Percentiles rank a stretch among this genome's conserved stretches.
Conservation (phyloP, 768 basidiomycete genomes). For the Trametes punicea region DNA sequence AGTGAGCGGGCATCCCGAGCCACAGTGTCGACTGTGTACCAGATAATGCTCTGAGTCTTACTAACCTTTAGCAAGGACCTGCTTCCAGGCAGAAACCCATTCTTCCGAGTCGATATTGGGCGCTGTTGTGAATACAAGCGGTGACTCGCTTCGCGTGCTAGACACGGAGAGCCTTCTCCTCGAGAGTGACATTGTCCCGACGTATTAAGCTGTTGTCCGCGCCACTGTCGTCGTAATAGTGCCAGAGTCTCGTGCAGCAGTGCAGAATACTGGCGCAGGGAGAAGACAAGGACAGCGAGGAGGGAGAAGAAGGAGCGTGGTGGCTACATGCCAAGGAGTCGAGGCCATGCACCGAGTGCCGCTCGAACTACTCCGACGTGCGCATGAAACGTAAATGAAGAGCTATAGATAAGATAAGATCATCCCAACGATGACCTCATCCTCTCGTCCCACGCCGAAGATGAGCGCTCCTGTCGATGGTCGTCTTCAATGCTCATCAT, state of each 20-base stretch:
- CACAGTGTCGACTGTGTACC: no score
- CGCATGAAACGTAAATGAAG: slow-evolving; percentile 11
- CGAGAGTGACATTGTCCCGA: slow-evolving; percentile 22
- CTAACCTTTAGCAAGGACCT: slow-evolving; percentile 56
- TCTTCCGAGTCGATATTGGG: slow-evolving; percentile 40
- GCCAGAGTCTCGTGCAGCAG: not conserved
- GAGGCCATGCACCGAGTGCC: not conserved
- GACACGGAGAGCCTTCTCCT: slow-evolving; percentile 33
- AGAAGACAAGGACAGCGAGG: not conserved
- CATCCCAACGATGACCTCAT: slow-evolving; percentile 12
- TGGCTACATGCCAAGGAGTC: slow-evolving; percentile 19
- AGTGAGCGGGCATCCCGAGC: no score
- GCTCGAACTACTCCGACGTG: not conserved
- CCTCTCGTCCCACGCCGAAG: slow-evolving; percentile 5
- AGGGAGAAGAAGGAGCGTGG: not conserved
- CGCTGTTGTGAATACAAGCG: slow-evolving; percentile 24
- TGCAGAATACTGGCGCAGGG: not conserved
- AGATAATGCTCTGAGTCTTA: no score
- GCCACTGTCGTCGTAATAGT: not conserved
- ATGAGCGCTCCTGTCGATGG: not conserved
- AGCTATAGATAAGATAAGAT: slow-evolving; percentile 21
- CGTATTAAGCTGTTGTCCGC: not conserved
- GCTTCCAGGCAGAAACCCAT: slow-evolving; percentile 60
- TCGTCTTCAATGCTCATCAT: not conserved
- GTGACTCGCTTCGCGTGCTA: slow-evolving; percentile 25